Conservation (phyloP, 176 grass and related monocot species). For the Saccharum officinarum region DNA sequence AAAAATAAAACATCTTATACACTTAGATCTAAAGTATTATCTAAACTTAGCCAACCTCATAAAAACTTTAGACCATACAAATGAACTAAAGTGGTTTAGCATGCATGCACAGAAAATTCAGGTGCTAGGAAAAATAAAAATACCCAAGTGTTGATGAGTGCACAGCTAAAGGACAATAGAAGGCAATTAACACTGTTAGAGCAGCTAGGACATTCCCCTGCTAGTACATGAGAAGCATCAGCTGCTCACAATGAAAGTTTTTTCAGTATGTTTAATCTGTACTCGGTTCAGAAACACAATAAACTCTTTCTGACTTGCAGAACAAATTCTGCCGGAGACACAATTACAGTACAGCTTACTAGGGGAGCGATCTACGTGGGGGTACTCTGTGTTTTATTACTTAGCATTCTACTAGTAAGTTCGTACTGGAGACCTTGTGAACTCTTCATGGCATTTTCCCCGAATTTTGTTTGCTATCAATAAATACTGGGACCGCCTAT, state of each 20-base stretch:
- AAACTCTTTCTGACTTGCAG: not conserved
- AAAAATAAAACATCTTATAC: too few relatives aligned
- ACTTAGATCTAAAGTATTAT: not conserved
- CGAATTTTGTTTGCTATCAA: not conserved
- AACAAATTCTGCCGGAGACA: not conserved
- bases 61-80: not conserved
- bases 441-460: not conserved
- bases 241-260: not conserved
- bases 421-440: not conserved
- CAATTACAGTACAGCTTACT: not conserved
- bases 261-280: not conserved
- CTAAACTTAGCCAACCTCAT: not conserved
- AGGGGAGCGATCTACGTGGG: not conserved
- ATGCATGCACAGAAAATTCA: not conserved
- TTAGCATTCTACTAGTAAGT: not conserved
- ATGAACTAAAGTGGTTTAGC: too few relatives aligned
- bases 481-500: constrained; percentile 22
- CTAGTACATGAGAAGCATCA: not conserved
- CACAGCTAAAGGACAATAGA: not conserved
- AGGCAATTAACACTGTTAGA: not conserved
- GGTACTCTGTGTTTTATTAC: not conserved
- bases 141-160: not conserved
- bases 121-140: not conserved
- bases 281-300: not conserved
- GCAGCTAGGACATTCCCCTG: not conserved